phyloP scores from a whole-genome alignment of 176 grass and related monocot species.

The Thinopyrum elongatum region DNA sequence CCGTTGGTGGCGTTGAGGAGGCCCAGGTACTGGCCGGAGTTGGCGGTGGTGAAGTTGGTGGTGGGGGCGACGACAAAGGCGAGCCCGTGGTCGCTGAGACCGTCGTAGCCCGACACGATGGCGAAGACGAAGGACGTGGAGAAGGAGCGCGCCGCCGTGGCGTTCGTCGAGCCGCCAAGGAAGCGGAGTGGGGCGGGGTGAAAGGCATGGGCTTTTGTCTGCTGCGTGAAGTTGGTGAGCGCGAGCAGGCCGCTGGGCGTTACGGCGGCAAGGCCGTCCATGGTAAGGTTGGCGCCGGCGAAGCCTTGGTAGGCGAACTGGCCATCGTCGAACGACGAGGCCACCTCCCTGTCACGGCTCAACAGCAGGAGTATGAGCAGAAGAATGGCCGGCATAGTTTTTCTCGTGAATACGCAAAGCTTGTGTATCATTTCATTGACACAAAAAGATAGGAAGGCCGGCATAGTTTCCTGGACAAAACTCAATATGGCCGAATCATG shows the following conservation, averaged over 20 bases:
- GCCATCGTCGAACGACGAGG: not conserved
- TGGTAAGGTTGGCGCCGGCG: not conserved
- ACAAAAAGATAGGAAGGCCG: too few species aligned
- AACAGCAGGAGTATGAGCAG: not conserved
- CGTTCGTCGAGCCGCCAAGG: not conserved
- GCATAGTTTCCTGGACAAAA: too few species aligned
- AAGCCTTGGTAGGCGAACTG: not conserved
- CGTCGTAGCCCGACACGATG: not conserved
- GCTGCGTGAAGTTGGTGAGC: not conserved
- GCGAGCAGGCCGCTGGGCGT: not conserved
- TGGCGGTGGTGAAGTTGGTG: not conserved
- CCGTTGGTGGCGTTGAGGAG: not conserved
- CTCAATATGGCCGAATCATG: too few species aligned
- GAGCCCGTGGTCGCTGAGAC: conserved; percentile 1
- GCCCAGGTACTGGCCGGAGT: not conserved
- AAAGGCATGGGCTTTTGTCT: not conserved
- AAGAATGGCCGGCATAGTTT: not conserved
- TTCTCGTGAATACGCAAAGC: too few species aligned
- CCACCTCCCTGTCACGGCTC: not conserved
- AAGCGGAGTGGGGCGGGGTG: not conserved
- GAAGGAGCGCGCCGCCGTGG: not conserved
- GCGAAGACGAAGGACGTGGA: conserved; percentile 27
- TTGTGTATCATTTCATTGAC: too few species aligned
- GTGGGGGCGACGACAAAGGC: conserved; percentile 21
- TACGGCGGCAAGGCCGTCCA: not conserved